Conservation (phyloP, 257 asterid species). For the Jacaranda copaia region DNA sequence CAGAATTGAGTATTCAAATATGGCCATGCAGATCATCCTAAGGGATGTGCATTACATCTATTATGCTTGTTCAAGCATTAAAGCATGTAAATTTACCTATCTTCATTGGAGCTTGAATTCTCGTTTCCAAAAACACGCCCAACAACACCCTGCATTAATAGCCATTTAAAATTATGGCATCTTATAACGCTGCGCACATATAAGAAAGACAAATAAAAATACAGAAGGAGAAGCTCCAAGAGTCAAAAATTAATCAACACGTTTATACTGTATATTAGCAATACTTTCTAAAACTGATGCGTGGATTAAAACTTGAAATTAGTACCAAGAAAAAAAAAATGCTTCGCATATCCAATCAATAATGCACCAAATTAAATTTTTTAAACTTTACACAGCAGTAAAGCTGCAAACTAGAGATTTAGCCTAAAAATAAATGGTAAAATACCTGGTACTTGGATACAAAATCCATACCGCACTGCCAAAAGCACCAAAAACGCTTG, state of each 20-base stretch:
- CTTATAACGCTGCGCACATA: conserved; percentile 4
- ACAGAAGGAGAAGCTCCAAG: conserved; percentile 20
- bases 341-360: background rate
- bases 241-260: conserved; percentile 4
- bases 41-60: background rate
- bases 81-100: conserved; percentile 61
- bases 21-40: background rate
- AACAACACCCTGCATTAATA: conserved; percentile 80
- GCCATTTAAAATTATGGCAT: conserved; percentile 30
- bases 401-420: conserved; percentile 17
- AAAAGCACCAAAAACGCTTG: conserved; percentile 36
- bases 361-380: background rate
- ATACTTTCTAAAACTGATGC: background rate
- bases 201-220: background rate
- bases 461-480: conserved; percentile 64
- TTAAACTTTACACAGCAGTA: background rate
- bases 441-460: conserved; percentile 91
- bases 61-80: conserved; percentile 8
- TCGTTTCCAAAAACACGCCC: conserved; percentile 93
- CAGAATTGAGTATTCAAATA: conserved; percentile 7
- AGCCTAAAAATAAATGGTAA: background rate
- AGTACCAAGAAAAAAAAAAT: background rate
- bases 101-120: conserved; percentile 73
- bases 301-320: background rate
- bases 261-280: background rate